Evolutionary conservation across 305 asterid genomes (phyloP).

Genomic region (Fraxinus nigra): DNA sequence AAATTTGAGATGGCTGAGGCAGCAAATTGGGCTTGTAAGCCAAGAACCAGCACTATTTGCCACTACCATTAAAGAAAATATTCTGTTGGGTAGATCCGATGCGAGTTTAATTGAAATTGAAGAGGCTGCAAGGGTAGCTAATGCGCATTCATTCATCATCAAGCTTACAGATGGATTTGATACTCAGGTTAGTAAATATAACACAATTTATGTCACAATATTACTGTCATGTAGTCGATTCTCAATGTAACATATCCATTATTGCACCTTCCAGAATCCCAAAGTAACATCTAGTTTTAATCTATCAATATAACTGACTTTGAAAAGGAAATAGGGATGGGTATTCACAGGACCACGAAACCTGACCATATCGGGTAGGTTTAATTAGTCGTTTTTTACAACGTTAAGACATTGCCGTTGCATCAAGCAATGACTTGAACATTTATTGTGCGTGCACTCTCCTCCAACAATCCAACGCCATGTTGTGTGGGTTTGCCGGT

Average conservation of each 20-base stretch:
- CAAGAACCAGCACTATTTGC: slow-evolving; percentile 99
- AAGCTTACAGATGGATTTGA: slow-evolving; percentile 96
- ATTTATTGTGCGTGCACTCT: slow-evolving; percentile 23
- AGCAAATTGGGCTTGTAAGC: slow-evolving; percentile 96
- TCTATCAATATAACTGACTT: background rate
- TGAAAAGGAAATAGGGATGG: background rate
- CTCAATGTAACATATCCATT: slow-evolving; percentile 1
- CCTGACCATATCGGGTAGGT: background rate
- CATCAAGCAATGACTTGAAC: slow-evolving; percentile 1
- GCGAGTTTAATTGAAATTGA: slow-evolving; percentile 73
- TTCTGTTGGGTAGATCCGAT: slow-evolving; percentile 79
- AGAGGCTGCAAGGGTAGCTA: slow-evolving; percentile 96
- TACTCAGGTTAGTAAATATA: slow-evolving; percentile 65
- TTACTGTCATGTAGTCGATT: background rate
- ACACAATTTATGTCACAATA: background rate
- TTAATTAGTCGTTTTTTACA: background rate
- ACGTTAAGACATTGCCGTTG: background rate
- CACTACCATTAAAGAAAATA: slow-evolving; percentile 86
- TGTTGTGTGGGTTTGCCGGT: slow-evolving; percentile 23
- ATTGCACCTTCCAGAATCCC: slow-evolving; percentile 11
- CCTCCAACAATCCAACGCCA: slow-evolving; percentile 16
- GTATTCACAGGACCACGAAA: background rate
- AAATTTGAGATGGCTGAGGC: slow-evolving; percentile 85
- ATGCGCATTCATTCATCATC: slow-evolving; percentile 86
- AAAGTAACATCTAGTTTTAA: background rate